Evolutionary conservation across 345 rosid species (phyloP).

Genomic region (Populus pruinosa): DNA sequence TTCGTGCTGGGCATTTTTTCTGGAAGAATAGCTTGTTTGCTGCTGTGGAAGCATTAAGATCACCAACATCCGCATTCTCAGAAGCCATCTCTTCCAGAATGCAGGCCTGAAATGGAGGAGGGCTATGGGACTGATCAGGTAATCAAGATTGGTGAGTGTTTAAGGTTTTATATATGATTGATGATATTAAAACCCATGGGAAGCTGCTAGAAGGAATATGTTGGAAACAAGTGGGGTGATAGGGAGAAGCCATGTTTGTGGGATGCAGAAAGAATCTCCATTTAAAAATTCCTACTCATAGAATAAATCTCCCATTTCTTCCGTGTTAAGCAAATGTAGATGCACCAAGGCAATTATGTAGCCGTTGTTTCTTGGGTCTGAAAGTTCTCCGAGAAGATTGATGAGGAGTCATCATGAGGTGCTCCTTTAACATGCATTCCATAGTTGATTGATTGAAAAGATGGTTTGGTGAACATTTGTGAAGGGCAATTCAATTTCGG

Average conservation of each 20-base stretch:
- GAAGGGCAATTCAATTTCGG: background rate
- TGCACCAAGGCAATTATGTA: conserved; percentile 9
- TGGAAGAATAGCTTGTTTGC: conserved; percentile 11
- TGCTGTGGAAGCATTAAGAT: conserved; percentile 19
- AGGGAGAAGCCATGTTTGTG: conserved; percentile 13
- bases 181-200: background rate
- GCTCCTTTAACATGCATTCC: background rate
- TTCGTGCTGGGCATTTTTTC: conserved; percentile 12
- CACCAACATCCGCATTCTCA: conserved; percentile 13
- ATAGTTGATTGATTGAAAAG: background rate
- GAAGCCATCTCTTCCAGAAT: conserved; percentile 30
- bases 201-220: conserved; percentile 16
- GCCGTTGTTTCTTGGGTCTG: conserved; percentile 1
- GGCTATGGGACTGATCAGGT: background rate
- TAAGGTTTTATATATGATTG: background rate
- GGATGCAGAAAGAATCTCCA: conserved; percentile 13
- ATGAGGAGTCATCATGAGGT: background rate
- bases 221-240: conserved; percentile 6
- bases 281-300: conserved; percentile 25
- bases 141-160: conserved; percentile 6
- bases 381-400: conserved; percentile 1
- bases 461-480: background rate
- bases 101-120: background rate
- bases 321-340: conserved; percentile 29
- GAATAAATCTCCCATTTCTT: conserved; percentile 36